Evolutionary conservation across 129 eudicot species (phyloP), one percentile per base, ranked within the genome.

Genomic region (Kitagawia praeruptora): DNA sequence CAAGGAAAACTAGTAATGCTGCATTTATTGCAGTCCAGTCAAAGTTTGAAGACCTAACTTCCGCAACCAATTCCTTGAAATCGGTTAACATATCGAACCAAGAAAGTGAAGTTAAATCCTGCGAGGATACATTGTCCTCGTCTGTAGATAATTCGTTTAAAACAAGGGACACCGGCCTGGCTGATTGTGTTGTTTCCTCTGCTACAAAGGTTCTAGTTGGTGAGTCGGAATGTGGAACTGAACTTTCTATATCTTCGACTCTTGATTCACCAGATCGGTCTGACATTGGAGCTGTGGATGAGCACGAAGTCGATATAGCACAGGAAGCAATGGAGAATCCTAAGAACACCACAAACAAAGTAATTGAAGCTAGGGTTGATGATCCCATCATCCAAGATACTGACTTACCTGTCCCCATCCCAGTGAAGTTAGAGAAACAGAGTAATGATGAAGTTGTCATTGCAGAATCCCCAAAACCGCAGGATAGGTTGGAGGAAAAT

Each of bases 181-280:
- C 76, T 31, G 91, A 88, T 34, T 75, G 53, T 70, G 79, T 80
- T 53, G 85, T 70, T 48, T 28, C 87, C 56, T 79, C 78, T 77
- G 84, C 82, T 42, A 67, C 88, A 49, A 54, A 46, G 78, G 83
- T 80, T 79, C 83, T 75, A 73, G 64, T 75, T 40, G 88, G 85
- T 76, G 89, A 91, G 66, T 94, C 98, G 10, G 97, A 94, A 64
- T 87, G 89, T 87, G 98, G 97, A 47, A 94, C 98, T 7, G 98
- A 90, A 84, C 88, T 94, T 53, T 94, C 98, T 31, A 82, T 91
- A 73, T 78, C 96, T 75, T 94, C 97, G 23, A 90, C 97, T 75
- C 96, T 94, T 16, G 97, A 91, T 86, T 91, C 98, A 27, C 93
- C 96, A 41, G 92, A 89, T 64, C 85, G 80, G 70, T 87, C 79